These are phyloP conservation scores for Cystofilobasidium ferigula DNA, from an alignment of 768 basidiomycete genomes.

Conservation along the genomic window DNA sequence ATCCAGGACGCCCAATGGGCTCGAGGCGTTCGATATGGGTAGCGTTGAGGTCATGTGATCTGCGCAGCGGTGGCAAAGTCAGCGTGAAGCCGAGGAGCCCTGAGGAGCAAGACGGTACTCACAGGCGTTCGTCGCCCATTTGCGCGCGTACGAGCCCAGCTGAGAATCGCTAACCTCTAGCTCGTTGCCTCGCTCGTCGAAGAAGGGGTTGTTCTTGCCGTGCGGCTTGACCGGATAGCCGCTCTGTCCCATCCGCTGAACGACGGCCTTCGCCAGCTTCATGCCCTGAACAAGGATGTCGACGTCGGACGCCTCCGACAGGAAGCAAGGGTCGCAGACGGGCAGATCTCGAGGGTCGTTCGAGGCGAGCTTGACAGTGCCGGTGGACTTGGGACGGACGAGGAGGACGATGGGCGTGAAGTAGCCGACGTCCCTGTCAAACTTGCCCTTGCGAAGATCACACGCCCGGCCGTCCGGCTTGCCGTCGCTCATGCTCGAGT, in stretches of 20 bases:
- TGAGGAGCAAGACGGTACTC: background rate
- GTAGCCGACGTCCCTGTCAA: constrained; percentile 22
- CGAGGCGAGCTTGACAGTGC: constrained; percentile 18
- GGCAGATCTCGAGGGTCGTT: constrained; percentile 7
- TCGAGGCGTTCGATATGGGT: background rate
- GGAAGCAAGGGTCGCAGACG: constrained; percentile 15
- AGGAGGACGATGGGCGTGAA: constrained; percentile 26
- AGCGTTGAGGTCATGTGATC: constrained; percentile 5
- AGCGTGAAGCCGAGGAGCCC: background rate
- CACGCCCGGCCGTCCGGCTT: constrained; percentile 20
- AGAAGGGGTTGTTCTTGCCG: constrained; percentile 22
- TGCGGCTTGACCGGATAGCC: constrained; percentile 21
- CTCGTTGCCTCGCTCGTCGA: background rate
- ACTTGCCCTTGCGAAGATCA: constrained; percentile 21
- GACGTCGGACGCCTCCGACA: constrained; percentile 19
- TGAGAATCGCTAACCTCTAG: constrained; percentile 7
- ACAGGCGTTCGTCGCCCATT: constrained; percentile 15
- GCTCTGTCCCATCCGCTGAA: constrained; percentile 8
- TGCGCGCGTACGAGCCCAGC: constrained; percentile 17
- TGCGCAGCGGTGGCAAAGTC: background rate
- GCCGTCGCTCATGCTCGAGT: constrained; percentile 23
- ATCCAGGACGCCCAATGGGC: constrained; percentile 20
- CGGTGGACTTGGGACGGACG: constrained; percentile 15
- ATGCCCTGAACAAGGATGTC: constrained; percentile 15
- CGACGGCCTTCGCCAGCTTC: constrained; percentile 19